Conservation (phyloP, 208 protist genomes). For the Trypanosoma rangeli region DNA sequence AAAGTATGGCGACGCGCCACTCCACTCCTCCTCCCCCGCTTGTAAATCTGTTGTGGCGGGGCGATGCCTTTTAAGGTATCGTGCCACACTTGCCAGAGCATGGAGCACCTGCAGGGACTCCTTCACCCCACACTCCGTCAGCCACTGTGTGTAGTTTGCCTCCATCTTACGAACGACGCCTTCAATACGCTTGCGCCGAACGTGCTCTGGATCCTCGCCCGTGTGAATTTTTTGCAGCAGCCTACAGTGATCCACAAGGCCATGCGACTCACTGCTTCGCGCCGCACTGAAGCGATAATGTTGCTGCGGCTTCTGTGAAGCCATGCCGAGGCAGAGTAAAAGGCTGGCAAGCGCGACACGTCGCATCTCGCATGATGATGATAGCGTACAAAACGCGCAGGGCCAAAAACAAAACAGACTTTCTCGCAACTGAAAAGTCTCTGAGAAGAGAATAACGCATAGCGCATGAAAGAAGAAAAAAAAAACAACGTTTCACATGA, state of each 20-base stretch:
- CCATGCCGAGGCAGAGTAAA: background rate
- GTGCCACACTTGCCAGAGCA: constrained; percentile 8
- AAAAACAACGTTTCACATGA: background rate
- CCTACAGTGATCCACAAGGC: constrained; percentile 28
- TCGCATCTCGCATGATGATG: constrained; percentile 14
- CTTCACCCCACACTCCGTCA: constrained; percentile 31
- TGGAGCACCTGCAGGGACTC: constrained; percentile 9
- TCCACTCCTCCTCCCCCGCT: constrained; percentile 35
- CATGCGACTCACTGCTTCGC: background rate
- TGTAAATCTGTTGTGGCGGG: background rate
- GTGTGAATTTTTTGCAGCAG: constrained; percentile 28
- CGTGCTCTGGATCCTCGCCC: background rate
- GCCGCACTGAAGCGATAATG: constrained; percentile 3
- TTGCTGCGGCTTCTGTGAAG: background rate
- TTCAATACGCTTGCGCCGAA: constrained; percentile 43
- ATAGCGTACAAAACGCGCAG: constrained; percentile 13
- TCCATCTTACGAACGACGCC: constrained; percentile 60
- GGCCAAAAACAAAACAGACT: constrained; percentile 13
- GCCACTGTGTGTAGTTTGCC: constrained; percentile 44
- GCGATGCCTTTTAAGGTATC: constrained; percentile 7
- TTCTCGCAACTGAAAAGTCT: background rate
- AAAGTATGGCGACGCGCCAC: constrained; percentile 65
- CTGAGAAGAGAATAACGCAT: background rate
- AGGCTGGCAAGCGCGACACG: constrained; percentile 4
- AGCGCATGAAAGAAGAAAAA: background rate